Evolutionary conservation across 2,329 filamentous ascomycete genomes (phyloP).

Genomic region (Chaetomium olivaceum): DNA sequence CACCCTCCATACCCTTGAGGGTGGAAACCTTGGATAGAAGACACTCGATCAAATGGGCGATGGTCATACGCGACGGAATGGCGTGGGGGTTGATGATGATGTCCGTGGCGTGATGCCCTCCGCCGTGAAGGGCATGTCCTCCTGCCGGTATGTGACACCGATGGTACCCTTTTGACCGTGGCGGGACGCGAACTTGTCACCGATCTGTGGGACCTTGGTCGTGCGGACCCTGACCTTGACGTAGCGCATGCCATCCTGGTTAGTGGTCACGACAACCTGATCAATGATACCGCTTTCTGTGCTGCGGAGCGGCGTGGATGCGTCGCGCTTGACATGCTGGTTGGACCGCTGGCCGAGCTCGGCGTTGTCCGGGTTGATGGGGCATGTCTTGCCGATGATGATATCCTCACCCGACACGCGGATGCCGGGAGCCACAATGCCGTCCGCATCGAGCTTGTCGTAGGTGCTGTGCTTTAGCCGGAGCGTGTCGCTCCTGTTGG

Average conservation of each 20-base stretch:
- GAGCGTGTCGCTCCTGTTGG: constrained; percentile 81
- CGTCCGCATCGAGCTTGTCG: constrained; percentile 96
- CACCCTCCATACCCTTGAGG: constrained; percentile 90
- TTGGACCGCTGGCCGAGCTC: constrained; percentile 91
- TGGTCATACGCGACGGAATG: constrained; percentile 99
- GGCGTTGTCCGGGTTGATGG: constrained; percentile 87
- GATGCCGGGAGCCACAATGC: constrained; percentile 88
- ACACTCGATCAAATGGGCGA: constrained; percentile 99
- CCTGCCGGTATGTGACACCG: constrained; percentile 94
- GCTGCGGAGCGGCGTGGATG: constrained; percentile 89
- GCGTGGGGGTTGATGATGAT: constrained; percentile 99
- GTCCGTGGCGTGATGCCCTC: constrained; percentile 91
- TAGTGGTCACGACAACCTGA: constrained; percentile 89
- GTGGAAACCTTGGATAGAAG: constrained; percentile 94
- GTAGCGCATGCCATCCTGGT: constrained; percentile 89
- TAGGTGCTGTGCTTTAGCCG: constrained; percentile 93
- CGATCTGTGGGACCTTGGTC: constrained; percentile 97
- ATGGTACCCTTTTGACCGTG: constrained; percentile 99
- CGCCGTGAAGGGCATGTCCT: constrained; percentile 97
- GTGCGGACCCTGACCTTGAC: constrained; percentile 97
- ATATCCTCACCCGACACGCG: constrained; percentile 97
- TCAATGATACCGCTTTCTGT: constrained; percentile 98
- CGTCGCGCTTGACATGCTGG: constrained; percentile 88
- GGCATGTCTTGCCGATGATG: constrained; percentile 97
- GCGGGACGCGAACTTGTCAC: constrained; percentile 98